Evolutionary conservation across 352 stramenopile species (phyloP).

Genomic region (Globisporangium cylindrosporum): DNA sequence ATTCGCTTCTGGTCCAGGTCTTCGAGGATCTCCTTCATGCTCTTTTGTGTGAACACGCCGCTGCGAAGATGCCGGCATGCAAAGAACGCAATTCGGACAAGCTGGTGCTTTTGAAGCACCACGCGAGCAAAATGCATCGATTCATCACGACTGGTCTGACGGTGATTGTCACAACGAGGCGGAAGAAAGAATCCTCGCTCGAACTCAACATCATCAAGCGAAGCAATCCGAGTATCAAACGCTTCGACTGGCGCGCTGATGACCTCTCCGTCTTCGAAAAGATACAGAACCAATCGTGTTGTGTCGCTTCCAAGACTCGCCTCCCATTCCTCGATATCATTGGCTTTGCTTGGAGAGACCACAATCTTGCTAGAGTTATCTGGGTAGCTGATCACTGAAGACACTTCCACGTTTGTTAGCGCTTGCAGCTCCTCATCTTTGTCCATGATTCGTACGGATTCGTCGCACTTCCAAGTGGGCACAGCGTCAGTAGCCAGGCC

Average conservation of each 20-base stretch:
- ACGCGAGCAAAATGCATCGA: background rate
- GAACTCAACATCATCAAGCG: conserved; percentile 5
- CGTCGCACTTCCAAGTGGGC: background rate
- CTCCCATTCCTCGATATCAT: conserved; percentile 8
- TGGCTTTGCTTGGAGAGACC: background rate
- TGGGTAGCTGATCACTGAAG: too few species aligned
- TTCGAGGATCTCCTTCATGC: conserved; percentile 21
- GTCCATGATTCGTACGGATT: background rate
- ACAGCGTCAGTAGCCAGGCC: background rate
- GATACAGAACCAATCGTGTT: conserved; percentile 23
- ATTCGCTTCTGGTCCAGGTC: conserved; percentile 17
- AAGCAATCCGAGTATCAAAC: conserved; percentile 4
- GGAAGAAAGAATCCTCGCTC: conserved; percentile 2
- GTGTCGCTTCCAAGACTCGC: conserved; percentile 1
- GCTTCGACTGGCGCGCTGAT: conserved; percentile 14
- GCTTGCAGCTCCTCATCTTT: background rate
- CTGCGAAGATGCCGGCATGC: conserved; percentile 4
- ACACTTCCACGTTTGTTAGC: background rate
- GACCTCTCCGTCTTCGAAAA: conserved; percentile 28
- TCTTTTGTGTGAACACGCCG: conserved; percentile 25
- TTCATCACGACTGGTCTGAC: background rate
- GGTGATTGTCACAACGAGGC: background rate
- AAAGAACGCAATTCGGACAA: conserved; percentile 10
- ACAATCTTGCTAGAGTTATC: background rate
- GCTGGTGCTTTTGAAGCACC: conserved; percentile 8